Base-by-base conservation (phyloP, 2,329 filamentous ascomycete genomes). In the Monilinia fructicola region DNA sequence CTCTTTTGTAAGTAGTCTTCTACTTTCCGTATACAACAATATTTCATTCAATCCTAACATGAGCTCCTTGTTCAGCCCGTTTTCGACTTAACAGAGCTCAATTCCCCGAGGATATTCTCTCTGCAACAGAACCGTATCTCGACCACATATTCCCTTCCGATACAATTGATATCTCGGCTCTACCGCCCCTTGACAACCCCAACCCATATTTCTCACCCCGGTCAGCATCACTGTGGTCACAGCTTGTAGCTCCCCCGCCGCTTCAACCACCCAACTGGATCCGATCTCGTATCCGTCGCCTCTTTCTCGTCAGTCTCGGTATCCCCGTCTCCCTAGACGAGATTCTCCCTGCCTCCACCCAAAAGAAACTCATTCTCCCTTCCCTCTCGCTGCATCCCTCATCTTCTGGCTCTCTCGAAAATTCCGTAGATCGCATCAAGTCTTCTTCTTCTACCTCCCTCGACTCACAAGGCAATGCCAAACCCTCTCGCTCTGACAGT, bases 221-320 rank as follows among this genome's bases (percentile, higher is more conserved):
- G 67, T 96, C 91, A 69, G 88, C 91, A 66, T 97, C 95, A 0
- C 83, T 99, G 44, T 99, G 95, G 95, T 93, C 93, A 52, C 95
- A 99, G 80, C 87, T 99, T 5, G 92, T 97, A 40, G 94, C 94
- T 2, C 94, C 95, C 26, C 95, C 95, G 2, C 93, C 95, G 2
- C 86, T 99, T 48, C 93, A 97, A 74, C 95, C 95, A 7, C 94
- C 95, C 0, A 95, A 99, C 78, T 99, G 95, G 95, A 96, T 97
- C 67, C 92, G 95, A 70, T 97, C 93, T 63, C 91, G 93, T 62
- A 99, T 97, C 73, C 89, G 95, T 64, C 91, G 95, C 38, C 86
- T 99, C 35, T 99, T 99, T 77, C 87, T 99, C 53, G 93, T 99
- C 64, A 97, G 93, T 1, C 86, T 99, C 0, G 95, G 95, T 23